Base-by-base conservation (phyloP, 768 basidiomycete genomes). In the Phanerochaete carnosa region DNA sequence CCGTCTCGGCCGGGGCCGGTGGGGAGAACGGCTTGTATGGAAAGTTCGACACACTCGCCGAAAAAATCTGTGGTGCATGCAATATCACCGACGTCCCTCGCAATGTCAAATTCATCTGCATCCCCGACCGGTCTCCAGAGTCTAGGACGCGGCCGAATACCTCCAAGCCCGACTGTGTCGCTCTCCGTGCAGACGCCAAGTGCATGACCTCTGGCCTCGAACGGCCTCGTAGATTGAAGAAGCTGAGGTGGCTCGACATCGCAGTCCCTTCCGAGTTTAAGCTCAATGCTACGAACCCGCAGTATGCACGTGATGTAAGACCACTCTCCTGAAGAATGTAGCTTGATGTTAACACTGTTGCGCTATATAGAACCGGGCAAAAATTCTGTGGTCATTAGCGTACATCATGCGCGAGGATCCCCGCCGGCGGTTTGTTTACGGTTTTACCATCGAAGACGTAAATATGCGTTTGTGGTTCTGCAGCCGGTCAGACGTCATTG, bases 371-470 rank as follows among this genome's bases (percentile, higher is more conserved):
- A 50, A 50, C 19, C 26, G 12, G 5, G 13, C 11, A 30, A 54
- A 54, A n/a, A 54, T 33, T 4, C 52, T 54, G n/a, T 54, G 52
- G 52, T 30, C 26, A 3, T 22, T 54, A 4, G 22, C 22, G 23
- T 30, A 54, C 29, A 33, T 54, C 28, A 32, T 54, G 52, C 52
- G 52, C 29, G 52, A 54, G 22, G 52, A 54, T 22, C 52, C 52
- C 11, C 35, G 52, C 3, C 52, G 52, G 9, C 52, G 52, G 7
- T 54, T 54, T n/a, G 52, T 33, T 9, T 3, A 11, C 29, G 52
- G 28, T 4, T 54, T 11, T n/a, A 54, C 52, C 30, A 54, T 54
- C 6, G 52, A 54, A 30, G 29, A 54, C 30, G 22, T n/a, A 3
- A 22, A 5, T n/a, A 54, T 54, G 52, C 52, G 52, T 23, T 30